Conservation (phyloP, 2,329 filamentous ascomycete genomes). For the Aspergillus tamarii region DNA sequence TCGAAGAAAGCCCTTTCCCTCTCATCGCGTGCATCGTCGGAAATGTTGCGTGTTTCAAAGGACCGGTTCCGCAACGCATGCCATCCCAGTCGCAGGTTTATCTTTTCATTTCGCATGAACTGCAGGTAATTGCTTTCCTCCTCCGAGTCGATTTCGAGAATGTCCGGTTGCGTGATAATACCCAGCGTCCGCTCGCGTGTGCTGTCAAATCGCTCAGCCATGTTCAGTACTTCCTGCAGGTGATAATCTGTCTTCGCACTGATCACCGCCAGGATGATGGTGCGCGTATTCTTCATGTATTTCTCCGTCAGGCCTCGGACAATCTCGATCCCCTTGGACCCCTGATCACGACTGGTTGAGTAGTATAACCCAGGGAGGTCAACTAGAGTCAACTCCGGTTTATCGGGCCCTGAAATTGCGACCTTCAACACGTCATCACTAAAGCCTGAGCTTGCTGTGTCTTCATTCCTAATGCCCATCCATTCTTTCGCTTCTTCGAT, state of each 20-base stretch:
- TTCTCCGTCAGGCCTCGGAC: slow-evolving; percentile 53
- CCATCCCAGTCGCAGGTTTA: slow-evolving; percentile 52
- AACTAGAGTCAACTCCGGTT: slow-evolving; percentile 64
- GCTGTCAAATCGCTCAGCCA: slow-evolving; percentile 42
- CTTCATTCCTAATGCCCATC: slow-evolving; percentile 51
- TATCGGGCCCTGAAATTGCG: slow-evolving; percentile 62
- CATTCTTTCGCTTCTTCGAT: slow-evolving; percentile 55
- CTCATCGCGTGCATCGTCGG: slow-evolving; percentile 33
- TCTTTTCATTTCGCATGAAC: slow-evolving; percentile 46
- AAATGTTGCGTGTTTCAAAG: slow-evolving; percentile 36
- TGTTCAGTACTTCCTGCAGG: slow-evolving; percentile 61
- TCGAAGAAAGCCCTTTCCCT: slow-evolving; percentile 40
- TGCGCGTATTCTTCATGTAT: slow-evolving; percentile 63
- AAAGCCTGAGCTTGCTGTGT: slow-evolving; percentile 21
- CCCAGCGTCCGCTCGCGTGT: slow-evolving; percentile 42
- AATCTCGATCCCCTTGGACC: slow-evolving; percentile 54
- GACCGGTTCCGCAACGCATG: slow-evolving; percentile 52
- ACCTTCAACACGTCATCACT: slow-evolving; percentile 59
- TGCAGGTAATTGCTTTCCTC: slow-evolving; percentile 39
- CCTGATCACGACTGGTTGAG: slow-evolving; percentile 58
- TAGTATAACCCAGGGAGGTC: slow-evolving; percentile 64
- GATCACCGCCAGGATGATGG: slow-evolving; percentile 62
- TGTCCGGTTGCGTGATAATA: slow-evolving; percentile 54
- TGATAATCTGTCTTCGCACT: slow-evolving; percentile 56
- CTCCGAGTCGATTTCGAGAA: slow-evolving; percentile 38